These are phyloP conservation scores for Euphorbia tirucalli DNA, from an alignment of 345 rosid genomes.

Conservation along the genomic window DNA sequence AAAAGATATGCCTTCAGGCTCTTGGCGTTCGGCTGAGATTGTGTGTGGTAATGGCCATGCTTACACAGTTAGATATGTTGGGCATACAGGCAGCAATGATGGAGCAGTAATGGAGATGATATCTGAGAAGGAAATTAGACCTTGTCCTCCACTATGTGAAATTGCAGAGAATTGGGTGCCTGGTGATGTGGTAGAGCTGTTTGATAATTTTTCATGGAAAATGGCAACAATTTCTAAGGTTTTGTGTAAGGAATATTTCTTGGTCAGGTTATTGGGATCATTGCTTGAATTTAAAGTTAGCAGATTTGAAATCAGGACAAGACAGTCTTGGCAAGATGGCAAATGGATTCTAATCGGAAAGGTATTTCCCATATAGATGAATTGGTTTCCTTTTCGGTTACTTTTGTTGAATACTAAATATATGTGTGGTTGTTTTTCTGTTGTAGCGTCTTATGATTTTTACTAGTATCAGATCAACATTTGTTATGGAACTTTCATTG, in stretches of 20 bases:
- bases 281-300: conserved; percentile 50
- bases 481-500: neutral
- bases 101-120: conserved; percentile 38
- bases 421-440: neutral
- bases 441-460: neutral
- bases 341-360: conserved; percentile 59
- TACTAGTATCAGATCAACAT: neutral
- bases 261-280: conserved; percentile 67
- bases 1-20: conserved; percentile 57
- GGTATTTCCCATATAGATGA: conserved; percentile 4
- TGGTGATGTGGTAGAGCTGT: conserved; percentile 79
- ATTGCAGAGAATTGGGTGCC: conserved; percentile 47
- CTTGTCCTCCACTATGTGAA: conserved; percentile 44
- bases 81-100: conserved; percentile 15
- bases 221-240: conserved; percentile 58
- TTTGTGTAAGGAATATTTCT: conserved; percentile 39
- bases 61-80: conserved; percentile 53
- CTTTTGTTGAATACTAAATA: neutral
- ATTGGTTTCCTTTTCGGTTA: neutral
- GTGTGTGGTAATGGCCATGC: conserved; percentile 56
- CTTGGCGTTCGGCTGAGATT: conserved; percentile 76
- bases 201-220: conserved; percentile 64
- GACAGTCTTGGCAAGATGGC: conserved; percentile 71
- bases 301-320: conserved; percentile 45
- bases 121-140: conserved; percentile 58